A percentile compares a stretch with the other conserved stretches of the same genome.
phyloP scores from a whole-genome alignment of 2,329 filamentous ascomycete genomes.

The Pezicula neosporulosa region DNA sequence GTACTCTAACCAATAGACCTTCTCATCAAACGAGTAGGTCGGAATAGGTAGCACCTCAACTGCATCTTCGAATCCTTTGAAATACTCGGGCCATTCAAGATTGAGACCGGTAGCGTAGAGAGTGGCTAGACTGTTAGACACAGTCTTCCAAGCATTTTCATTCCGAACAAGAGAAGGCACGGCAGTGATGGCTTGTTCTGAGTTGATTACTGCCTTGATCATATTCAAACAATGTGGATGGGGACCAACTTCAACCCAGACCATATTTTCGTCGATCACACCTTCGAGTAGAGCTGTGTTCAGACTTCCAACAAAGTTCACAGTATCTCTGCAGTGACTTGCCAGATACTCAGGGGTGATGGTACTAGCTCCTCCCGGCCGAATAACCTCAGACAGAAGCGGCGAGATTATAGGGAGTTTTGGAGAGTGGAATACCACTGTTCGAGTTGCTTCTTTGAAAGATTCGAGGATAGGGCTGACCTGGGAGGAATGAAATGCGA shows the following conservation, averaged over 20 bases:
- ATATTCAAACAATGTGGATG: slow-evolving; percentile 66
- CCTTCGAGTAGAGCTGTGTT: slow-evolving; percentile 48
- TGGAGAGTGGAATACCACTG: slow-evolving; percentile 52
- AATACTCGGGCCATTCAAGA: slow-evolving; percentile 56
- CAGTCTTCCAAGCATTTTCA: slow-evolving; percentile 54
- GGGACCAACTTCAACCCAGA: slow-evolving; percentile 70
- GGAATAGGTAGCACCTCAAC: slow-evolving; percentile 54
- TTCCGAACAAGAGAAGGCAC: slow-evolving; percentile 45
- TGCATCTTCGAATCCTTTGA: slow-evolving; percentile 43
- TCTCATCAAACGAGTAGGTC: slow-evolving; percentile 58
- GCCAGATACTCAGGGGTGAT: slow-evolving; percentile 61
- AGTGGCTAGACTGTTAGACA: slow-evolving; percentile 47
- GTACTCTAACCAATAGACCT: slow-evolving; percentile 47
- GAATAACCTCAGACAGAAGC: slow-evolving; percentile 55
- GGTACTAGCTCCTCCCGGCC: slow-evolving; percentile 42
- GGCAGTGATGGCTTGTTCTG: slow-evolving; percentile 15
- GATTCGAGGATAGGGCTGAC: slow-evolving; percentile 58
- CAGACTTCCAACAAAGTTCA: slow-evolving; percentile 66
- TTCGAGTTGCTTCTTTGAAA: slow-evolving; percentile 50
- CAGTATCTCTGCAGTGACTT: slow-evolving; percentile 63
- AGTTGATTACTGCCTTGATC: slow-evolving; percentile 59
- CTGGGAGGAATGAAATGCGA: slow-evolving; percentile 63
- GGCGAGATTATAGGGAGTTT: slow-evolving; percentile 64
- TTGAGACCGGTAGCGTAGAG: slow-evolving; percentile 58
- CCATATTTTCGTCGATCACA: slow-evolving; percentile 62